These are phyloP conservation scores for Ogataea polymorpha DNA, from an alignment of 805 yeast species.

Conservation along the genomic window DNA sequence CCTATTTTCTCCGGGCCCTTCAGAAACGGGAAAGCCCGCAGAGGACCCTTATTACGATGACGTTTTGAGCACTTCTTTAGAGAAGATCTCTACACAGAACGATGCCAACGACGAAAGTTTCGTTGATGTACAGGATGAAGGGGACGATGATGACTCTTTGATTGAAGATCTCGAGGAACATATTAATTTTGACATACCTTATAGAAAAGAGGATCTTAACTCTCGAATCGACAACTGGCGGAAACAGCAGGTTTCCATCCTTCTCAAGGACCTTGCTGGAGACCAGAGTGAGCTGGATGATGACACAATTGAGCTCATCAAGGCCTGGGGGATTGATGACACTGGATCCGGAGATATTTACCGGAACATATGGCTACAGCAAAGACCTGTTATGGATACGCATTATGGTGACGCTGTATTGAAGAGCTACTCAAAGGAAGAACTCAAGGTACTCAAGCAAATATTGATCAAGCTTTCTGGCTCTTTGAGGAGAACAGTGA, in stretches of 20 bases:
- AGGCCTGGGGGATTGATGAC: slow-evolving; percentile 34
- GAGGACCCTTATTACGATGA: slow-evolving; percentile 23
- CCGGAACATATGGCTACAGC: neutral
- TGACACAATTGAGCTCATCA: slow-evolving; percentile 26
- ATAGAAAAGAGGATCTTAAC: slow-evolving; percentile 25
- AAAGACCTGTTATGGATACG: neutral
- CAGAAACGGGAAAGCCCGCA: slow-evolving; percentile 12
- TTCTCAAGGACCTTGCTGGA: slow-evolving; percentile 21
- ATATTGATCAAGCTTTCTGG: slow-evolving; percentile 21
- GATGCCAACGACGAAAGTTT: slow-evolving; percentile 17
- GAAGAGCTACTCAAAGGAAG: slow-evolving; percentile 19
- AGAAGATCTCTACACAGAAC: slow-evolving; percentile 13
- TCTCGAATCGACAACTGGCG: slow-evolving; percentile 32
- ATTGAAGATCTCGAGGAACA: slow-evolving; percentile 28
- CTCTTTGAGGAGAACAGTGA: slow-evolving; percentile 13
- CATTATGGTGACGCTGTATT: slow-evolving; percentile 26
- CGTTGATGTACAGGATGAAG: slow-evolving; percentile 20
- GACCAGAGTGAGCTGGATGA: slow-evolving; percentile 11
- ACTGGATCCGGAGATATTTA: neutral
- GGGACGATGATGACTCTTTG: slow-evolving; percentile 28
- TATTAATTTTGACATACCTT: slow-evolving; percentile 13
- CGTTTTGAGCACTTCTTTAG: slow-evolving; percentile 23
- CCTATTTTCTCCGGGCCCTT: slow-evolving; percentile 28
- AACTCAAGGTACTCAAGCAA: slow-evolving; percentile 19
- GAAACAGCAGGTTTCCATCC: slow-evolving; percentile 25